Evolutionary conservation across 108 stramenopile genomes (phyloP), one percentile per base, ranked within the genome.

Genomic region (Pseudonitzschia pungens): DNA sequence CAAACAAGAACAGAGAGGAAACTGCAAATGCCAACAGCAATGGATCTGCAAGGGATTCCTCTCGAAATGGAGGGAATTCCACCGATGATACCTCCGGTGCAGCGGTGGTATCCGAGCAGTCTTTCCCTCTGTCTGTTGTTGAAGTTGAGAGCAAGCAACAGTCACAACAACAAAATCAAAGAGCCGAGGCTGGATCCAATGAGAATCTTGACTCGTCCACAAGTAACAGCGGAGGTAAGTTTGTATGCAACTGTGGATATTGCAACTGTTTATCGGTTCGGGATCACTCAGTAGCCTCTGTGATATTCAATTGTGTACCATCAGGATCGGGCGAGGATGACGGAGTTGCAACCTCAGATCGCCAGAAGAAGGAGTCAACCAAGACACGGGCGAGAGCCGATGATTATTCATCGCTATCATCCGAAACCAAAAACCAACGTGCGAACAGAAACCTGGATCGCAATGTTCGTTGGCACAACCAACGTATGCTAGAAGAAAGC

Each of bases 401-500:
- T 43, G 73, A 75, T 42, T 57, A 68, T 22, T 82, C 87, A 14
- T 84, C 77, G 40, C 72, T 80, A 26, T 83, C 84, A 41, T 78
- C 89, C 9, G 83, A 87, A 20, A 70, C 83, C 24, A 83, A 84
- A 50, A 87, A 84, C 29, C 54, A 87, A 55, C 58, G 53, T 22
- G 87, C 87, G 31, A 83, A 82, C 59, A 82, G 80, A 40, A 82
- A 79, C 44, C 59, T 88, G 16, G 76, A 78, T 57, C 71, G 85
- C 22, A 89, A 89, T 63, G 88, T 89, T 51, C 78, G 86, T 63
- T 74, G 75, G 73, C 79, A 88, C 74, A 86, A 90, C 71, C 75
- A 87, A 70, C 74, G 81, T 54, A 76, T 73, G 77, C 80, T 86
- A 71, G 77, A 82, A 53, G 73, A 71, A 62, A 85, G 71, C 70